These are phyloP conservation scores for Nicotiana obtusifolia DNA, from an alignment of 257 asterid species.

Conservation along the genomic window DNA sequence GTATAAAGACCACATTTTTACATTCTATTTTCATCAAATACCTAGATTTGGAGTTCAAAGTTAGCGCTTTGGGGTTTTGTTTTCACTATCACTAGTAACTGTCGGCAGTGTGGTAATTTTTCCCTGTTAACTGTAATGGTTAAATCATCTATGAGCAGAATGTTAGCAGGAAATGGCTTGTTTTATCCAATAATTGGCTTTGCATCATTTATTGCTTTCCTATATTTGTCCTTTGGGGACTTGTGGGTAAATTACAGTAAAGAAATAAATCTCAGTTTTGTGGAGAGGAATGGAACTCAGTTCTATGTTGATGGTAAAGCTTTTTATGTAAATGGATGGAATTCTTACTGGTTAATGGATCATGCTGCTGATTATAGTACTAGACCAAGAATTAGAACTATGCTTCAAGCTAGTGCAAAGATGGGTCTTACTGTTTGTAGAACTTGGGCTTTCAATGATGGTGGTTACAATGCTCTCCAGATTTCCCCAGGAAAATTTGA, in stretches of 20 bases:
- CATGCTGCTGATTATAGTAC: conserved; percentile 71
- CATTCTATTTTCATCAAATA: conserved; percentile 17
- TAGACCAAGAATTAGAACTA: conserved; percentile 52
- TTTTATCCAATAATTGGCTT: conserved; percentile 82
- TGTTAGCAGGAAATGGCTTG: conserved; percentile 68
- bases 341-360: conserved; percentile 99
- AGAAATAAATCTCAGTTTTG: conserved; percentile 56
- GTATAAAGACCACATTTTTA: conserved; percentile 18
- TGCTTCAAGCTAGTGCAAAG: conserved; percentile 78
- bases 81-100: not conserved
- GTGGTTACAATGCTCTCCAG: conserved; percentile 88
- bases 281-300: conserved; percentile 95
- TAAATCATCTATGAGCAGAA: conserved; percentile 29
- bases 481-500: conserved; percentile 83
- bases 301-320: conserved; percentile 79
- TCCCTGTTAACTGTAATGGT: conserved; percentile 21
- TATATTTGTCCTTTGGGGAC: conserved; percentile 87
- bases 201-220: conserved; percentile 68
- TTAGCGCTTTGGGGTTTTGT: not conserved
- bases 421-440: conserved; percentile 98
- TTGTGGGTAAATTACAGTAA: conserved; percentile 42
- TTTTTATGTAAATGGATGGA: conserved; percentile 94
- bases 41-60: conserved; percentile 8
- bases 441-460: conserved; percentile 99
- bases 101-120: not conserved